A percentile compares a stretch with the other conserved stretches of the same genome.
These are phyloP conservation scores for Geranomyces variabilis DNA, from an alignment of 192 early-diverging fungal genomes.

Conservation along the genomic window DNA sequence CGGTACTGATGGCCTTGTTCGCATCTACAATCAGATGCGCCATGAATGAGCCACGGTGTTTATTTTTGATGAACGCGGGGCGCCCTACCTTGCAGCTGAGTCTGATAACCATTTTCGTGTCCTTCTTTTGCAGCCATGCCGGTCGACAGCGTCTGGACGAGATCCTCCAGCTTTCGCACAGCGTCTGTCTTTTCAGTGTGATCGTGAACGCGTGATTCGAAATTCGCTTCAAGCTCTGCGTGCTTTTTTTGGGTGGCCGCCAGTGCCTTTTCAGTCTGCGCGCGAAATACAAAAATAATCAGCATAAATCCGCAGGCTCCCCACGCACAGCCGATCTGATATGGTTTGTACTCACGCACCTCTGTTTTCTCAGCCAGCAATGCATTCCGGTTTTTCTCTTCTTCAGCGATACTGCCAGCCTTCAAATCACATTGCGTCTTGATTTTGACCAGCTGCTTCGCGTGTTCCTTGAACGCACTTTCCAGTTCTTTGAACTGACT, in stretches of 20 bases:
- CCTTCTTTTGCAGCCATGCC: slow-evolving; percentile 90
- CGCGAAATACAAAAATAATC: not conserved
- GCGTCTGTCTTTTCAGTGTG: slow-evolving; percentile 63
- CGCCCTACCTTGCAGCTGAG: slow-evolving; percentile 83
- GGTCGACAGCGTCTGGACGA: slow-evolving; percentile 91
- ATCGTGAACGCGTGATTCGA: slow-evolving; percentile 51
- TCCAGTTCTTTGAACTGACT: slow-evolving; percentile 73
- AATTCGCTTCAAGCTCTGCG: slow-evolving; percentile 42
- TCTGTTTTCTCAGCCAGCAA: slow-evolving; percentile 33
- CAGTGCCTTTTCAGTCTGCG: slow-evolving; percentile 32
- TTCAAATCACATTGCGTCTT: slow-evolving; percentile 87
- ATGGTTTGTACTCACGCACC: too few species aligned
- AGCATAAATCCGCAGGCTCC: slow-evolving; percentile 2
- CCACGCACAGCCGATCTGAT: too few species aligned
- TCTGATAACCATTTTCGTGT: slow-evolving; percentile 93
- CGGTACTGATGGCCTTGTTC: slow-evolving; percentile 26
- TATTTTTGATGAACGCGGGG: not conserved
- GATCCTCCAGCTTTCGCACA: slow-evolving; percentile 72
- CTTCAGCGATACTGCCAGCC: slow-evolving; percentile 74
- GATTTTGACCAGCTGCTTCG: slow-evolving; percentile 80
- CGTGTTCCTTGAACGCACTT: slow-evolving; percentile 68
- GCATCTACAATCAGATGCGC: slow-evolving; percentile 15
- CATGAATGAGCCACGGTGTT: too few species aligned
- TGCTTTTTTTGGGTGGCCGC: slow-evolving; percentile 23
- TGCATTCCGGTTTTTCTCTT: slow-evolving; percentile 54